Evolutionary conservation across 1,139 yeast genomes (phyloP).

Genomic region (Taphrina betulina): DNA sequence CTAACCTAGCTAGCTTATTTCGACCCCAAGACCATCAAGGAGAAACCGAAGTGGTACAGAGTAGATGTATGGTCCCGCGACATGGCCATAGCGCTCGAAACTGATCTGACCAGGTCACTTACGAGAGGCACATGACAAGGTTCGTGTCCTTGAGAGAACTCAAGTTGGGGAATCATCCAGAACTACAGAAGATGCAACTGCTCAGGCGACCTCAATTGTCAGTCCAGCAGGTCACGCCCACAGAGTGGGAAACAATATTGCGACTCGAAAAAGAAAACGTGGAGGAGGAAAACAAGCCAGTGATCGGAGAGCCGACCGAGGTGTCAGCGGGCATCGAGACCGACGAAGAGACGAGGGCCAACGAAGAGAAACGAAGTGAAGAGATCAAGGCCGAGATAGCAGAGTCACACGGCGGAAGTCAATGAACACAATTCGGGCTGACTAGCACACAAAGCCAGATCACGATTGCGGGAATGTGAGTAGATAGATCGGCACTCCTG

Average conservation of each 20-base stretch:
- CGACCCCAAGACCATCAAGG: conserved; percentile 50
- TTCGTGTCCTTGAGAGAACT: conserved; percentile 48
- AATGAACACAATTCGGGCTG: no score
- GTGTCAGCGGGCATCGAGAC: no score
- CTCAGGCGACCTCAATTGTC: conserved; percentile 53
- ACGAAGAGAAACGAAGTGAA: background rate
- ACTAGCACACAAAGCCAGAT: no score
- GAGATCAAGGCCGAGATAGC: conserved; percentile 17
- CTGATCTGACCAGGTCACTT: conserved; percentile 39
- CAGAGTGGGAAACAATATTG: conserved; percentile 48
- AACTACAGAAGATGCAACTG: conserved; percentile 49
- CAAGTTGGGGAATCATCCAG: conserved; percentile 39
- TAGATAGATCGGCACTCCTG: no score
- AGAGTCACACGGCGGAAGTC: conserved; percentile 21
- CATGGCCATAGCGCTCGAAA: background rate
- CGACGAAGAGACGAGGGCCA: background rate
- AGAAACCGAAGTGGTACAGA: conserved; percentile 56
- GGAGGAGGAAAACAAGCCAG: background rate
- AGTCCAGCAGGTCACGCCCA: conserved; percentile 51
- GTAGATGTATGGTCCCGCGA: conserved; percentile 47
- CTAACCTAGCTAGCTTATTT: conserved; percentile 50
- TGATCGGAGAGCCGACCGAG: background rate
- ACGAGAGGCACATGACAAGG: conserved; percentile 48
- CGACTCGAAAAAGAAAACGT: conserved; percentile 39
- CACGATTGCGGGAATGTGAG: no score